Conservation (phyloP, 257 asterid species). For the Fraxinus americana region DNA sequence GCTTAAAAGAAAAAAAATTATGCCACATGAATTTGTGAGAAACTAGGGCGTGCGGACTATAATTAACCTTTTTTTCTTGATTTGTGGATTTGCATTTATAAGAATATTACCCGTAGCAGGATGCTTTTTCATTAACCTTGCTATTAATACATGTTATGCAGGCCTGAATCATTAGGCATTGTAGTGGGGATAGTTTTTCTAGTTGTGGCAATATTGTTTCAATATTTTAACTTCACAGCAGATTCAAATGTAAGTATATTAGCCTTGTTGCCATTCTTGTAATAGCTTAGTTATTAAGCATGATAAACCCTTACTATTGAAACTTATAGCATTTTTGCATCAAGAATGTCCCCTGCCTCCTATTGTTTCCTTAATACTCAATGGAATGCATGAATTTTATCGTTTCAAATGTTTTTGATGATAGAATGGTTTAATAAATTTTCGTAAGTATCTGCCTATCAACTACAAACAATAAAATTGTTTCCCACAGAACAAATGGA, state of each 20-base stretch:
- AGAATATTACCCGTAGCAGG: not conserved
- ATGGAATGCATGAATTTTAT: not conserved
- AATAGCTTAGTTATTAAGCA: slow-evolving; percentile 4
- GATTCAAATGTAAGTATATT: slow-evolving; percentile 57
- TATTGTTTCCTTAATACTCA: not conserved
- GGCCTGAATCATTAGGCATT: slow-evolving; percentile 96
- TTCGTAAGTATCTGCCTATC: not conserved
- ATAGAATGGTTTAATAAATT: not conserved
- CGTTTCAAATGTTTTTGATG: not conserved
- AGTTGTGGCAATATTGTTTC: slow-evolving; percentile 80
- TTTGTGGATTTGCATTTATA: not conserved
- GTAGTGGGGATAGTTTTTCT: slow-evolving; percentile 83
- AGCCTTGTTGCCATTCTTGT: slow-evolving; percentile 2
- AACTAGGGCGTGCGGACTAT: not conserved
- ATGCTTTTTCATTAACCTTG: slow-evolving; percentile 4
- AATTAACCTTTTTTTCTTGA: not conserved
- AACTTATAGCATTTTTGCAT: not conserved
- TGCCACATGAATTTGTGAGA: not conserved
- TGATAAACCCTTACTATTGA: slow-evolving; percentile 1
- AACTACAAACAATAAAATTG: not conserved
- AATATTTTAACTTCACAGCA: slow-evolving; percentile 63
- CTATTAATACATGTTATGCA: slow-evolving; percentile 36
- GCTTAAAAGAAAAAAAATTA: not conserved
- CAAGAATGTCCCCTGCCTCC: not conserved
- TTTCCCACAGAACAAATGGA: not conserved